These are phyloP conservation scores for Cytospora chrysosperma DNA, from an alignment of 2,329 filamentous ascomycete species.

Conservation along the genomic window DNA sequence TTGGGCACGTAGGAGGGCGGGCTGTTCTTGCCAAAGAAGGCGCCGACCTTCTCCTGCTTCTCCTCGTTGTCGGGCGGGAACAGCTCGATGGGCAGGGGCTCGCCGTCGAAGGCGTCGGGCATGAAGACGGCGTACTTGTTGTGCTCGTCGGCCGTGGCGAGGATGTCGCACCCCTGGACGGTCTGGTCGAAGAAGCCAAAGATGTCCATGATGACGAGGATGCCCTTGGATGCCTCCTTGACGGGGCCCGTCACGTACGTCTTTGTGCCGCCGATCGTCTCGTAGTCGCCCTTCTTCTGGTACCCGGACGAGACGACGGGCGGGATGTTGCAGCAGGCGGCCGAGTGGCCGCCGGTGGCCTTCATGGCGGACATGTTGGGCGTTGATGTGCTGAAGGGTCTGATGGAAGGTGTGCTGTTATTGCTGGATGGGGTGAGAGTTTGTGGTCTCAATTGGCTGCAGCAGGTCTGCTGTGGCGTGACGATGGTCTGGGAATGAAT, in stretches of 20 bases:
- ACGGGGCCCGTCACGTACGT: slow-evolving; percentile 50
- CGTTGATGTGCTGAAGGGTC: slow-evolving; percentile 18
- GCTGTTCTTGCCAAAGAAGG: slow-evolving; percentile 56
- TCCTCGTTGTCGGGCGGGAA: slow-evolving; percentile 65
- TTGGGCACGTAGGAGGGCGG: slow-evolving; percentile 47
- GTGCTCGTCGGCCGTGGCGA: slow-evolving; percentile 53
- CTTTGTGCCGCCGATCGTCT: slow-evolving; percentile 43
- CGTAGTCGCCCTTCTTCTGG: slow-evolving; percentile 44
- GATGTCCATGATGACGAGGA: slow-evolving; percentile 65
- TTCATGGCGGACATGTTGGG: slow-evolving; percentile 37
- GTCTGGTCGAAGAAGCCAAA: slow-evolving; percentile 71
- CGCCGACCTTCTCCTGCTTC: slow-evolving; percentile 57
- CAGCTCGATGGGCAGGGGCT: slow-evolving; percentile 58
- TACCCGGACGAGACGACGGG: slow-evolving; percentile 47
- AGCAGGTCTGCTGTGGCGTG: slow-evolving; percentile 4
- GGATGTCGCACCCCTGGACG: slow-evolving; percentile 67
- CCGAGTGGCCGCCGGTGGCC: slow-evolving; percentile 39
- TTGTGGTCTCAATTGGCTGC: background rate
- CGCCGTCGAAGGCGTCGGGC: slow-evolving; percentile 85
- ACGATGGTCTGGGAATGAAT: background rate
- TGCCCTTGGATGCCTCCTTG: slow-evolving; percentile 50
- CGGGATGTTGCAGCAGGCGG: slow-evolving; percentile 45
- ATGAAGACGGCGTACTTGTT: slow-evolving; percentile 83
- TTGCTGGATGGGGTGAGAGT: background rate
- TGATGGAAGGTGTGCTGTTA: background rate